Base-by-base conservation (phyloP, 805 yeast genomes). In the Sungouiella blattae region DNA sequence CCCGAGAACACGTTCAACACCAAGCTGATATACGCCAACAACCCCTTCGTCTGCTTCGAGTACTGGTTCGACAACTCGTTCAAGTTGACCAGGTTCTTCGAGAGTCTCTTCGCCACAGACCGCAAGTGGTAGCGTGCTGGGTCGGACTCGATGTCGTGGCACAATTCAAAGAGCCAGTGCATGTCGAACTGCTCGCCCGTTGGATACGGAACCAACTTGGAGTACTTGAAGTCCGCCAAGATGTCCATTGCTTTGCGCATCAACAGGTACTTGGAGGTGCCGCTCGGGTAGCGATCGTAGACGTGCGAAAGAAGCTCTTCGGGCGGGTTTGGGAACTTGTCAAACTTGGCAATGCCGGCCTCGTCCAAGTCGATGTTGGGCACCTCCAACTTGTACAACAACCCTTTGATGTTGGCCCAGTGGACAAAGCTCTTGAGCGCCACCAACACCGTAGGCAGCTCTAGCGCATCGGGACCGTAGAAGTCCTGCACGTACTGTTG, bases 341-440 rank as follows among this genome's bases (percentile, higher is more conserved):
- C 52, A 41, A 69, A 75, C n/a, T 43, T 44, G 16, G 43, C 43
- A 7, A 41, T 43, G 18, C 65, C 44, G 9, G 51, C 59, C 6
- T 49, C 49, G 20, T 61, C 59, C 0, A 71, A 44, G 25, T 55
- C 52, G 17, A 75, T 41, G 28, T 51, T 58, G 30, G 64, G 72
- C 27, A 57, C 65, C 6, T 62, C 67, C 32, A 75, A 46, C 40
- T 61, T 63, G 44, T 64, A 57, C 23, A 75, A 48, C 11, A 73
- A 57, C 3, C 78, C 77, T 40, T 67, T 65, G 33, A 70, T 73
- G 36, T 71, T 67, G 18, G 75, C 73, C 80, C 80, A 75, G 50
- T 75, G 78, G 13, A 69, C 71, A 43, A 75, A 73, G 22, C 75
- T 69, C 39, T 75, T 65, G 21, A 75, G 51, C 0, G 78, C 74